Percentiles rank a stretch among this genome's conserved stretches.
phyloP scores from a whole-genome alignment of 768 basidiomycete species.

The Tremella mesenterica region DNA sequence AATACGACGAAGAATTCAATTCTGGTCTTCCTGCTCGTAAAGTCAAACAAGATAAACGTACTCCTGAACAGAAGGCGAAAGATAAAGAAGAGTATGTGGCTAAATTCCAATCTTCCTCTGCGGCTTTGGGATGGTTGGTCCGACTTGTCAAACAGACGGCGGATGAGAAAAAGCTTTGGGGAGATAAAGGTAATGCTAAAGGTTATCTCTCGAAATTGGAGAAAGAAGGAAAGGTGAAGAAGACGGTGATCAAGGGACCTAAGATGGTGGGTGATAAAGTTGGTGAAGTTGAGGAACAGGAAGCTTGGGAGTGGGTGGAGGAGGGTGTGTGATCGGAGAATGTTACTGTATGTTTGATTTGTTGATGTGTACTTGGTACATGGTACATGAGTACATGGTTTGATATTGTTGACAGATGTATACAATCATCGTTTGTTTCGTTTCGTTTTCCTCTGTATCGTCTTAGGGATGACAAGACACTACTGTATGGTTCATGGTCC shows the following conservation, averaged over 20 bases:
- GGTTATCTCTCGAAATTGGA: constrained; percentile 33
- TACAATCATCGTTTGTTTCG: too few relatives aligned
- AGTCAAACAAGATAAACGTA: constrained; percentile 1
- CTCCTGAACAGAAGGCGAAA: constrained; percentile 5
- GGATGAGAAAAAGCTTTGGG: constrained; percentile 21
- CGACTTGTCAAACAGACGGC: constrained; percentile 24
- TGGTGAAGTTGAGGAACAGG: constrained; percentile 12
- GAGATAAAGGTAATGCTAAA: constrained; percentile 10
- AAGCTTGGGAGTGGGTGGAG: constrained; percentile 23
- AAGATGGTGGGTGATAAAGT: constrained; percentile 16
- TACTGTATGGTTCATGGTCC: too few relatives aligned
- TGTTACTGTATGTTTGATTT: too few relatives aligned
- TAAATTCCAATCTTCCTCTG: neutral
- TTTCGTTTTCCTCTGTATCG: too few relatives aligned
- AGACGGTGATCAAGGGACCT: constrained; percentile 9
- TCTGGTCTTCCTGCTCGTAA: neutral
- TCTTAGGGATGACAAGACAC: too few relatives aligned
- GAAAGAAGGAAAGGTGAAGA: constrained; percentile 23
- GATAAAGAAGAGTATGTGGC: constrained; percentile 6
- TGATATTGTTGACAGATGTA: too few relatives aligned
- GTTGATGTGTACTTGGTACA: too few relatives aligned
- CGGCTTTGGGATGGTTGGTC: neutral
- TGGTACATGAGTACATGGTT: too few relatives aligned
- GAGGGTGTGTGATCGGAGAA: too few relatives aligned
- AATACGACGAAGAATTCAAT: neutral